Conservation (phyloP, 768 basidiomycete species). For the Serendipita indica region DNA sequence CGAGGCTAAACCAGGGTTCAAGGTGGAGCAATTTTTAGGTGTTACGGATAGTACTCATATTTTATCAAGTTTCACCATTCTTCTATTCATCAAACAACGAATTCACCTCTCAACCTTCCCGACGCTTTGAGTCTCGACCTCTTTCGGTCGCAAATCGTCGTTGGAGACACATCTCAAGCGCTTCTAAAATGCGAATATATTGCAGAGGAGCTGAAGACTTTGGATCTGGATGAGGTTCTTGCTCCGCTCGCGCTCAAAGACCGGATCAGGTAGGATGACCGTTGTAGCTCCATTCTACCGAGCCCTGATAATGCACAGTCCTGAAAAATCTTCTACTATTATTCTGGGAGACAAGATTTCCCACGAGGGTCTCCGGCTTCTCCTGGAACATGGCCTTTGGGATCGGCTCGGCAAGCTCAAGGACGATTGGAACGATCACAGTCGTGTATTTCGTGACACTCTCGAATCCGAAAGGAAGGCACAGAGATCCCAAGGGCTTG, state of each 20-base stretch:
- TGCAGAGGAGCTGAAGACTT: not conserved
- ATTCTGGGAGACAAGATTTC: not conserved
- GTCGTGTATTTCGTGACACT: not conserved
- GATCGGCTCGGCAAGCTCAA: not conserved
- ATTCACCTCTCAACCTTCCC: not conserved
- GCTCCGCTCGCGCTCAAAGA: not conserved
- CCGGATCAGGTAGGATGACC: not conserved
- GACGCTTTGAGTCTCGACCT: not conserved
- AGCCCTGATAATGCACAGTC: not conserved
- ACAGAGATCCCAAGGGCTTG: not conserved
- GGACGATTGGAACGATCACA: not conserved
- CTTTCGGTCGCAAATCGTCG: not conserved
- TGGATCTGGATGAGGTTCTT: not conserved
- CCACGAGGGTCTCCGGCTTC: not conserved
- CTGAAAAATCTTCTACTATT: not conserved
- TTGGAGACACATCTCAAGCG: not conserved
- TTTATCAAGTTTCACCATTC: slow-evolving; percentile 5
- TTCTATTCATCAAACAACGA: not conserved
- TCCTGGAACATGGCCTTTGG: not conserved
- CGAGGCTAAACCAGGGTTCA: slow-evolving; percentile 30
- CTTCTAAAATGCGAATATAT: not conserved
- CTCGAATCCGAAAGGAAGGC: not conserved
- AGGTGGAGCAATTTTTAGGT: slow-evolving; percentile 21
- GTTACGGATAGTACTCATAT: too few species aligned
- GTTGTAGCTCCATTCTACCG: not conserved